Percentiles rank a stretch among this genome's conserved stretches.
These are phyloP conservation scores for Parathielavia appendiculata DNA, from an alignment of 495 filamentous ascomycete species.

Conservation along the genomic window DNA sequence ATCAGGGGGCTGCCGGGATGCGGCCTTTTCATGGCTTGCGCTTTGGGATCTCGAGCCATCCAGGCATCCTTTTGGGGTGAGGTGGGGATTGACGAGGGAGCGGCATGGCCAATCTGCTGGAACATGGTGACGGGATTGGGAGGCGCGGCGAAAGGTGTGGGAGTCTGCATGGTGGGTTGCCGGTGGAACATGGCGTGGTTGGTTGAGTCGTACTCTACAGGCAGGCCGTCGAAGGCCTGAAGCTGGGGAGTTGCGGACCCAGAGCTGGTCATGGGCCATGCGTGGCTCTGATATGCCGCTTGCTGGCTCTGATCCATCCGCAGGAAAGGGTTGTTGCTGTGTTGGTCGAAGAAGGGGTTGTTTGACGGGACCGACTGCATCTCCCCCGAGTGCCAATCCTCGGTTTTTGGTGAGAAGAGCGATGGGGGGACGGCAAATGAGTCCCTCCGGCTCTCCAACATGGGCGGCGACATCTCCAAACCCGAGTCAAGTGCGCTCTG, in stretches of 20 bases:
- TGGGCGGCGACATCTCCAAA: slow-evolving; percentile 63
- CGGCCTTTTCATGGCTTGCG: slow-evolving; percentile 64
- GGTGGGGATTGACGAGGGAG: slow-evolving; percentile 40
- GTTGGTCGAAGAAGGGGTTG: slow-evolving; percentile 58
- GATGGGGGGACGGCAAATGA: slow-evolving; percentile 64
- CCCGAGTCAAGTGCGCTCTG: slow-evolving; percentile 56
- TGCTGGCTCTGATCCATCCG: slow-evolving; percentile 52
- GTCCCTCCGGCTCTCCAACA: slow-evolving; percentile 60
- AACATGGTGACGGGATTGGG: slow-evolving; percentile 47
- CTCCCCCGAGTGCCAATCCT: slow-evolving; percentile 62
- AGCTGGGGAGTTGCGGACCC: slow-evolving; percentile 43
- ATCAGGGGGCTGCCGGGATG: slow-evolving; percentile 65
- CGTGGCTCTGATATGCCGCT: slow-evolving; percentile 42
- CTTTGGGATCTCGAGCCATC: slow-evolving; percentile 51
- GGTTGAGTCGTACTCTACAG: slow-evolving; percentile 52
- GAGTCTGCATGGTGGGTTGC: slow-evolving; percentile 41
- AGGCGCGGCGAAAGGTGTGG: slow-evolving; percentile 51
- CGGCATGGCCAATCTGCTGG: slow-evolving; percentile 41
- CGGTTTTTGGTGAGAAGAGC: slow-evolving; percentile 68
- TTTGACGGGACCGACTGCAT: slow-evolving; percentile 54
- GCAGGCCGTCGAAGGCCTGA: slow-evolving; percentile 60
- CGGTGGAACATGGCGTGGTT: slow-evolving; percentile 50
- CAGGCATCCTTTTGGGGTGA: slow-evolving; percentile 54
- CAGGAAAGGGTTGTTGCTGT: slow-evolving; percentile 55
- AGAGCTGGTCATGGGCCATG: slow-evolving; percentile 57